Base-by-base conservation (phyloP, 805 yeast genomes). In the Ogataea populi-albae region DNA sequence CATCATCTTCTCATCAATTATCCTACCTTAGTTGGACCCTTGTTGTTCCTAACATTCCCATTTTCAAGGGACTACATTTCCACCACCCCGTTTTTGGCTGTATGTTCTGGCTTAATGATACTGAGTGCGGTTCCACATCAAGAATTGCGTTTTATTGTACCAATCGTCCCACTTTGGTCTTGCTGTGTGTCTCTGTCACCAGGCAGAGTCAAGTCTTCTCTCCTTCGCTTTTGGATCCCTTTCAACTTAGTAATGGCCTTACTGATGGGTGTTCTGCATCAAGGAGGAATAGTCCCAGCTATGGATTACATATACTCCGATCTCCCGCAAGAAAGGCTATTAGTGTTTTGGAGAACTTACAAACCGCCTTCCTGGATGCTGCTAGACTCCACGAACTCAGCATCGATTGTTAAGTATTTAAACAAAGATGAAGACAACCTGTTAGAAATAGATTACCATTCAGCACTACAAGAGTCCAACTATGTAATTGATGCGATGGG, bases 311-410 rank as follows among this genome's bases (percentile, higher is more conserved):
- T 77, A 3, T 57, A 60, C 12, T 34, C 3, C 34, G 46, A 15
- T 43, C 36, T 5, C 5, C 38, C n/a, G 22, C 32, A 24, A 9
- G 35, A 57, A 3, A 60, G 69, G 0, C 63, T 76, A 0, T 71
- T 76, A 23, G 52, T 91, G 4, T 91, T 95, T 87, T 91, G 98
- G 98, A 79, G 87, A 57, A 87, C 96, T 0, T 93, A 91, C 50
- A 75, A 86, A 4, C 97, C 98, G 1, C 98, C 98, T 3, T 73
- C 86, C 4, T 93, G 96, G 95, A 57, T 91, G 39, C 25, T 59
- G 5, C 18, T 32, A 24, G 30, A n/a, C 24, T 10, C 26, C 6
- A 9, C 18, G 2, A 15, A 12, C 23, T 21, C 20, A 6, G 11
- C 30, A 3, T 16, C 38, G 1, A 8, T 22, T 12, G n/a, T n/a